Conservation (phyloP, 208 protist genomes). For the Leishmania braziliensis region DNA sequence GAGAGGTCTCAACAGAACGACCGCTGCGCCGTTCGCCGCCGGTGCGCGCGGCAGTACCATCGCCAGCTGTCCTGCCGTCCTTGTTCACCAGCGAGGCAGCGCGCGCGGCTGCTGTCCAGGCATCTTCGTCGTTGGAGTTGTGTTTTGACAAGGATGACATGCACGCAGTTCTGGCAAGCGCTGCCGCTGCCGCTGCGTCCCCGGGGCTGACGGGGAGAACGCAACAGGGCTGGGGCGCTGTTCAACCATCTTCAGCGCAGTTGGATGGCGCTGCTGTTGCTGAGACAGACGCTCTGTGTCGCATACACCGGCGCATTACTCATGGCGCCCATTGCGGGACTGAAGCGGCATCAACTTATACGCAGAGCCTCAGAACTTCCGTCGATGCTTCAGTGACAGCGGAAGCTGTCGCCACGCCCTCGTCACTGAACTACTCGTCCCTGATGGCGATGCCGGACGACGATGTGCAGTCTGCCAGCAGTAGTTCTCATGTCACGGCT, state of each 20-base stretch:
- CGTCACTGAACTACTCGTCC: conserved; percentile 13
- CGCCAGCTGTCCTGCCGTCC: conserved; percentile 19
- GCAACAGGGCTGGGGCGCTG: not conserved
- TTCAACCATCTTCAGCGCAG: conserved; percentile 2
- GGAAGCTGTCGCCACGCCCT: not conserved
- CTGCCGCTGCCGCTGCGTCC: conserved; percentile 1
- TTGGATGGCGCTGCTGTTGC: not conserved
- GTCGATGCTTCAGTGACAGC: not conserved
- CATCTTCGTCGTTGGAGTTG: conserved; percentile 10
- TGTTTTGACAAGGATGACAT: conserved; percentile 26
- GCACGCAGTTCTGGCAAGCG: conserved; percentile 20
- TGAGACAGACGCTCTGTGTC: not conserved
- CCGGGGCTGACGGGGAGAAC: not conserved
- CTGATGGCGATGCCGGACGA: not conserved
- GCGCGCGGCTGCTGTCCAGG: conserved; percentile 1
- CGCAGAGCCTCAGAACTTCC: too few species aligned
- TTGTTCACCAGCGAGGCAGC: conserved; percentile 17
- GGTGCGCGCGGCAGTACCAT: conserved; percentile 4
- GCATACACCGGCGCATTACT: not conserved
- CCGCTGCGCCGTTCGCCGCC: not conserved
- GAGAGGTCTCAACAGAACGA: not conserved
- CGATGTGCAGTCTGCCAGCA: not conserved
- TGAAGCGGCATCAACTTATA: not conserved
- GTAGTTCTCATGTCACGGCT: not conserved
- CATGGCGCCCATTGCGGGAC: not conserved